phyloP scores from a whole-genome alignment of 768 basidiomycete species.

The Naganishia vaughanmartiniae region DNA sequence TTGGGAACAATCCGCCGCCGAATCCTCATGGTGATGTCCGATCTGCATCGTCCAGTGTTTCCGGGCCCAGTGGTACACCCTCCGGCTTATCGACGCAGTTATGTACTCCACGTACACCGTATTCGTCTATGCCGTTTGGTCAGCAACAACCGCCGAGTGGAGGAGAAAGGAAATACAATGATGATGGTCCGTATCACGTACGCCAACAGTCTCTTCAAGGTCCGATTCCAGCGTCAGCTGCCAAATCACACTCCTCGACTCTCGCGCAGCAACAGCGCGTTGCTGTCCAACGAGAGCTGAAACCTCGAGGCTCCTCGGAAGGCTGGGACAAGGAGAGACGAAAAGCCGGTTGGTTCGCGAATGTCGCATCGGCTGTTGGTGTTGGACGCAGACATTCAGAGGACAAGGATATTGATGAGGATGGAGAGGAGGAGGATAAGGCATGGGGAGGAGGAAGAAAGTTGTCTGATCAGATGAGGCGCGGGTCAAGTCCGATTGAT shows the following conservation, averaged over 20 bases:
- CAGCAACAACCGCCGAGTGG: not conserved
- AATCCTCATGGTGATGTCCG: not conserved
- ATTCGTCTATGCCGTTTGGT: not conserved
- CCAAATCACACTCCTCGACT: not conserved
- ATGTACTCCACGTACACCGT: constrained; percentile 9
- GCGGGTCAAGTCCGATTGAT: not conserved
- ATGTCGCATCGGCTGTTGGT: not conserved
- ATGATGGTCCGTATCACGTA: not conserved
- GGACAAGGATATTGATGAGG: not conserved
- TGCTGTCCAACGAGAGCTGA: not conserved
- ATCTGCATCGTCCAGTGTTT: constrained; percentile 1
- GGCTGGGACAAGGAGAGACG: constrained; percentile 12
- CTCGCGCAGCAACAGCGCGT: not conserved
- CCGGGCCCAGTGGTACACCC: not conserved
- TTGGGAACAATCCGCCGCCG: not conserved
- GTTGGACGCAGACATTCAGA: not conserved
- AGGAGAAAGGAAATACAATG: not conserved
- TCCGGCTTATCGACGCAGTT: constrained; percentile 2
- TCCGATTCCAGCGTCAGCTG: no score
- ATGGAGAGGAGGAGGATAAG: not conserved
- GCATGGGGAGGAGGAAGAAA: no score
- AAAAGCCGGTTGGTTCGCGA: constrained; percentile 10
- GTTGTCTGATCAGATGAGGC: not conserved
- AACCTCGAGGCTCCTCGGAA: constrained; percentile 10
- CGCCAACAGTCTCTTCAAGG: constrained; percentile 8